Conservation (phyloP, 495 filamentous ascomycete genomes). For the Penicillium daleae region DNA sequence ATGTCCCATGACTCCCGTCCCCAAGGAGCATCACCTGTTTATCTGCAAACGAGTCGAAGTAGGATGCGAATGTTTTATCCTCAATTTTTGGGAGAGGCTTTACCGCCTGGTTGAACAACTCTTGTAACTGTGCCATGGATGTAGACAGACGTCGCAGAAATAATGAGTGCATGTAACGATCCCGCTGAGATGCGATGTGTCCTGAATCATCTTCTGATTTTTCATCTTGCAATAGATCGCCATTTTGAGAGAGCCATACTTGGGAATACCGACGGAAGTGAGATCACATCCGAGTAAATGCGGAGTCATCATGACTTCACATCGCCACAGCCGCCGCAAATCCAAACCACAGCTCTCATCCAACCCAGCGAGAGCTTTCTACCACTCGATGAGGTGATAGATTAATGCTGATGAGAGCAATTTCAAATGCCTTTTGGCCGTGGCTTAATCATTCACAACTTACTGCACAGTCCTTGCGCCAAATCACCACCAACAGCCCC, state of each 20-base stretch:
- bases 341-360: conserved; percentile 10
- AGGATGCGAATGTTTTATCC: conserved; percentile 39
- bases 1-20: conserved; percentile 62
- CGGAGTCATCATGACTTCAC: conserved; percentile 42
- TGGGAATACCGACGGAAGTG: conserved; percentile 20
- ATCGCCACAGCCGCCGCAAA: conserved; percentile 17
- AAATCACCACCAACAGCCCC: background rate
- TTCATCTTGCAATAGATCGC: background rate
- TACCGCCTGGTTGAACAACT: conserved; percentile 42
- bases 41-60: conserved; percentile 50
- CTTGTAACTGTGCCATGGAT: conserved; percentile 37
- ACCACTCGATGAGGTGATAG: background rate
- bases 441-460: background rate
- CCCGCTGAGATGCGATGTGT: background rate
- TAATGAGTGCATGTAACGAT: background rate
- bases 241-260: background rate
- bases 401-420: background rate
- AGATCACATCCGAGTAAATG: conserved; percentile 31
- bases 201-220: background rate
- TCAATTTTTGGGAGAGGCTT: conserved; percentile 45
- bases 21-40: conserved; percentile 57
- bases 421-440: background rate
- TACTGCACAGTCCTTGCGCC: background rate
- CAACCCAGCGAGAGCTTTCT: background rate
- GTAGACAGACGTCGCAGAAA: conserved; percentile 10